phyloP scores from a whole-genome alignment of 768 basidiomycete species.

The Auriscalpium microsporum region DNA sequence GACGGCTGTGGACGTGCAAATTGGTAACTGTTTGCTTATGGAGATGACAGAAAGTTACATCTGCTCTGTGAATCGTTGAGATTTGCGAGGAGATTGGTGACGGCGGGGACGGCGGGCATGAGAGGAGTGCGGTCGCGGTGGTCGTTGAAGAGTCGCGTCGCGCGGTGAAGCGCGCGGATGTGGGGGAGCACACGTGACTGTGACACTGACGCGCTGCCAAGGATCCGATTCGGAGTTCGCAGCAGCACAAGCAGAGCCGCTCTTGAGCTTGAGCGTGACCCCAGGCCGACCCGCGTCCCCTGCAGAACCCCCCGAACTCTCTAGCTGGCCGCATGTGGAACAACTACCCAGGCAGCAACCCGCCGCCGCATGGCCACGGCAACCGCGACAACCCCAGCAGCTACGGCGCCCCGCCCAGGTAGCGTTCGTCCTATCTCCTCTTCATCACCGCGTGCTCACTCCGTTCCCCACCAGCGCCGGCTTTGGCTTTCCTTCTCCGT shows the following conservation, averaged over 20 bases:
- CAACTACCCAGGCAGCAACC: neutral
- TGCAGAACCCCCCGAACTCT: neutral
- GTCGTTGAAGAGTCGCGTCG: too few relatives aligned
- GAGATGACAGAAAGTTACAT: neutral
- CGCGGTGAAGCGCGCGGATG: too few relatives aligned
- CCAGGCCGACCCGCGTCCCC: neutral
- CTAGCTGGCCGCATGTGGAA: constrained; percentile 5
- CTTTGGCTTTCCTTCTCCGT: constrained; percentile 10
- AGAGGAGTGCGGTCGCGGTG: too few relatives aligned
- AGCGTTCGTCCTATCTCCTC: constrained; percentile 2
- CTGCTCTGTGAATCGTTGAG: neutral
- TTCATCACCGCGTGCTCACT: neutral
- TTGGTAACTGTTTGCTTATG: neutral
- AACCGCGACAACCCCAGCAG: neutral
- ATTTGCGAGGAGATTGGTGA: neutral
- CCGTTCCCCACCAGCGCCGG: neutral
- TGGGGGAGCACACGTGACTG: too few relatives aligned
- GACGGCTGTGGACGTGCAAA: constrained; percentile 42
- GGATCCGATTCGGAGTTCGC: neutral
- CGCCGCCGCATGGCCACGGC: too few relatives aligned
- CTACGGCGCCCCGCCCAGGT: neutral
- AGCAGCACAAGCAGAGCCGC: neutral
- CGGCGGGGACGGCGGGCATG: too few relatives aligned
- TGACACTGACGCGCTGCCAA: neutral
- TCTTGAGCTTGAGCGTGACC: neutral